phyloP scores from a whole-genome alignment of 495 filamentous ascomycete genomes.

The Bathelium albidoporum region DNA sequence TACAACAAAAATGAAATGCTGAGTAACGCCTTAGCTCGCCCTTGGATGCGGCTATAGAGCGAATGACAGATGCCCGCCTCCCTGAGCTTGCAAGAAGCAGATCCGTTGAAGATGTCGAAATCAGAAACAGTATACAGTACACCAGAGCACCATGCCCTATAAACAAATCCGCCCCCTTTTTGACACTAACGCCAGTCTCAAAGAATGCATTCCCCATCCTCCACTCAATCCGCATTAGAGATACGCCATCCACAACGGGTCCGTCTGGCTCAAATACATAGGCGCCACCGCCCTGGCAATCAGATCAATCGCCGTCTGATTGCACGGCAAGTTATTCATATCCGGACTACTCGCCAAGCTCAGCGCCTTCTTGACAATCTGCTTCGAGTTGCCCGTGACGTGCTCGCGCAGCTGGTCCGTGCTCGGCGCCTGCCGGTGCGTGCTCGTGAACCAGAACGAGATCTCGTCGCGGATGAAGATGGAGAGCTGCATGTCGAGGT shows the following conservation, averaged over 20 bases:
- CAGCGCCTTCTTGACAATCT: constrained; percentile 80
- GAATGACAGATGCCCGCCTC: too few relatives aligned
- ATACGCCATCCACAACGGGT: constrained; percentile 97
- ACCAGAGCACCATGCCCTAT: background rate
- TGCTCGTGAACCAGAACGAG: constrained; percentile 88
- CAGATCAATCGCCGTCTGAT: constrained; percentile 90
- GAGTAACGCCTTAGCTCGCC: too few relatives aligned
- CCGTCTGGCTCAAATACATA: constrained; percentile 66
- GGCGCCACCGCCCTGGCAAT: constrained; percentile 80
- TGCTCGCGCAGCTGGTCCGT: constrained; percentile 71
- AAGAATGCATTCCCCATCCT: background rate
- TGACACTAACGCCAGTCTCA: background rate
- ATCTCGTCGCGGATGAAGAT: constrained; percentile 96
- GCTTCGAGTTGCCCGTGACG: constrained; percentile 78
- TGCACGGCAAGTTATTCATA: constrained; percentile 62
- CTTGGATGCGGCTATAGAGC: too few relatives aligned
- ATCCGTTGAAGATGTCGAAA: too few relatives aligned
- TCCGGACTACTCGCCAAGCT: constrained; percentile 57
- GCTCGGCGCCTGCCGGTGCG: constrained; percentile 55
- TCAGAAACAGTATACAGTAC: too few relatives aligned
- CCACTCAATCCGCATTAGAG: constrained; percentile 39
- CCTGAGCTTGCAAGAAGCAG: too few relatives aligned
- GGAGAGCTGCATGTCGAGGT: constrained; percentile 83
- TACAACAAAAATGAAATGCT: too few relatives aligned
- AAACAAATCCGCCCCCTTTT: background rate